Percentiles rank a stretch among this genome's conserved stretches.
phyloP scores from a whole-genome alignment of 1,284 basidiomycete species.

The Xerocomus cyaneibrunnescens region DNA sequence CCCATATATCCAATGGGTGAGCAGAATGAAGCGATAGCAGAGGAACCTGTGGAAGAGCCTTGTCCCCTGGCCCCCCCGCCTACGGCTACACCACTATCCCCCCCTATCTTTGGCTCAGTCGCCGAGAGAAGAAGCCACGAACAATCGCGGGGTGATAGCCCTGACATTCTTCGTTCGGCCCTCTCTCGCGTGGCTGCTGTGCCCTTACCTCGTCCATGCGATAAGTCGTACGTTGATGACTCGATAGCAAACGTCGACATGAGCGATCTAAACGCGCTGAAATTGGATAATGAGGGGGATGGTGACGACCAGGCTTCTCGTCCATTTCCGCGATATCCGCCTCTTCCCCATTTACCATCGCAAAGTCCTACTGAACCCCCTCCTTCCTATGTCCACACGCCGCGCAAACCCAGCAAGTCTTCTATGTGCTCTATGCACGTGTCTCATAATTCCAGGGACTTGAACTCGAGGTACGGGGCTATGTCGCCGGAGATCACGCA shows the following conservation, averaged over 20 bases:
- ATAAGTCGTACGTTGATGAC: slow-evolving; percentile 19
- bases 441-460: slow-evolving; percentile 7
- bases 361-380: slow-evolving; percentile 7
- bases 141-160: slow-evolving; percentile 15
- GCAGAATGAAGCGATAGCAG: slow-evolving; percentile 17
- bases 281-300: slow-evolving; percentile 32
- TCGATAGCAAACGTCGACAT: slow-evolving; percentile 32
- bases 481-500: slow-evolving; percentile 34
- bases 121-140: slow-evolving; percentile 12
- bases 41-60: slow-evolving; percentile 16
- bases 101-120: slow-evolving; percentile 8
- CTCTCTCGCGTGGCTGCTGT: slow-evolving; percentile 12
- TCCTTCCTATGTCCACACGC: slow-evolving; percentile 22
- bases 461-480: slow-evolving; percentile 15
- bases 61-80: not conserved
- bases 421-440: slow-evolving; percentile 13
- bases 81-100: slow-evolving; percentile 1
- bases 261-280: slow-evolving; percentile 34
- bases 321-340: slow-evolving; percentile 30
- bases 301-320: slow-evolving; percentile 24
- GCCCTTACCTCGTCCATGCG: not conserved
- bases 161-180: slow-evolving; percentile 20
- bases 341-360: slow-evolving; percentile 19
- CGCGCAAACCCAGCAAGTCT: slow-evolving; percentile 26
- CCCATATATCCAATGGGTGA: slow-evolving; percentile 14